A percentile compares a stretch with the other conserved stretches of the same genome.
Evolutionary conservation across 2,329 filamentous ascomycete genomes (phyloP).

Genomic region (Microcera coccophila): DNA sequence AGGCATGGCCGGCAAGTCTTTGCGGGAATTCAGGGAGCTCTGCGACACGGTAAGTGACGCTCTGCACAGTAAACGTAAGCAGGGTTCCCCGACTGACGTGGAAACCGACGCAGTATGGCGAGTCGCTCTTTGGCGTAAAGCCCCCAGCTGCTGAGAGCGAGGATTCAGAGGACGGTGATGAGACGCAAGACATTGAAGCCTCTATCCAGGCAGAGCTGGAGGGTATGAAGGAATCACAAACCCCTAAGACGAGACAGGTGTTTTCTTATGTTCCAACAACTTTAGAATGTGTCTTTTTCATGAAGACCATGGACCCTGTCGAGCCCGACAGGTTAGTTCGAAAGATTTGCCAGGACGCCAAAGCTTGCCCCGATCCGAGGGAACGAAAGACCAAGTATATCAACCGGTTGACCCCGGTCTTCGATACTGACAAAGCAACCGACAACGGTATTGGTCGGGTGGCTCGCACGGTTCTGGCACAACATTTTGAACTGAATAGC

Average conservation of each 20-base stretch:
- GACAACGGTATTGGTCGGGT: conserved; percentile 64
- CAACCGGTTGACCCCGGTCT: conserved; percentile 54
- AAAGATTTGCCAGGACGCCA: conserved; percentile 54
- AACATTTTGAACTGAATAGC: conserved; percentile 54
- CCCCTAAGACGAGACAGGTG: conserved; percentile 41
- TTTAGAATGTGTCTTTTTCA: conserved; percentile 62
- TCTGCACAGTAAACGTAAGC: background rate
- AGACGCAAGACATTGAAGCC: conserved; percentile 64
- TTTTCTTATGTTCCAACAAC: conserved; percentile 53
- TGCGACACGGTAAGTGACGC: conserved; percentile 57
- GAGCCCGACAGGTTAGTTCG: conserved; percentile 53
- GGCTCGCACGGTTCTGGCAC: conserved; percentile 57
- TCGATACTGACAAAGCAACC: conserved; percentile 59
- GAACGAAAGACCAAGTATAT: conserved; percentile 53
- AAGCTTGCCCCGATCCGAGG: conserved; percentile 37
- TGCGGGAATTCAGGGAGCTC: conserved; percentile 61
- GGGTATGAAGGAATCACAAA: conserved; percentile 47
- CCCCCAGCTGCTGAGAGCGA: conserved; percentile 30
- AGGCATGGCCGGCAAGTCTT: conserved; percentile 66
- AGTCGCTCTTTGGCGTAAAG: conserved; percentile 55
- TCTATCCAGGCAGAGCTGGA: conserved; percentile 70
- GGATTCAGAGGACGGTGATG: conserved; percentile 35
- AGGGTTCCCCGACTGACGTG: conserved; percentile 4
- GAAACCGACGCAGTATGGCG: conserved; percentile 55
- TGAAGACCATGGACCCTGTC: conserved; percentile 53